phyloP scores from a whole-genome alignment of 1,139 yeast species.

The Magnusiomyces ingens region DNA sequence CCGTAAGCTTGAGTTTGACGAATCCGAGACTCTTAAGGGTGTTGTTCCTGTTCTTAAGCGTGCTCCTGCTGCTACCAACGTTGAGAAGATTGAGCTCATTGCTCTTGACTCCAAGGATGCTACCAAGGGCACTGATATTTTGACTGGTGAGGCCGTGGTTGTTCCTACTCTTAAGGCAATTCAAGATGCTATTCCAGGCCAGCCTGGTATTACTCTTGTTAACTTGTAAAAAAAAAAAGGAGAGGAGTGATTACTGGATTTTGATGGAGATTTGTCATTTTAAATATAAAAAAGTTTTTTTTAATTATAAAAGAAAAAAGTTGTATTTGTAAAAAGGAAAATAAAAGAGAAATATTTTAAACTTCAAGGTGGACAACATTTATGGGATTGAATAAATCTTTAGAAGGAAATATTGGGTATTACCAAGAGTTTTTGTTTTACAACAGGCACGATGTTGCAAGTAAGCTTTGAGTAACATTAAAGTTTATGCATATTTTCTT shows the following conservation, averaged over 20 bases:
- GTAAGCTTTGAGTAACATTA: too few species aligned
- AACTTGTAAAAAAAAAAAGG: conserved; percentile 35
- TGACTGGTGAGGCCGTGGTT: conserved; percentile 65
- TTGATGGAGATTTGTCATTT: too few species aligned
- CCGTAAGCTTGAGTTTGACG: conserved; percentile 78
- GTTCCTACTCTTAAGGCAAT: conserved; percentile 62
- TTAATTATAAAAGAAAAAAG: too few species aligned
- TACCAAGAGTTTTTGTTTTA: too few species aligned
- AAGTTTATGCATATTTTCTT: too few species aligned
- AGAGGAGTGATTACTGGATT: not conserved
- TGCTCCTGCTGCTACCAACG: conserved; percentile 58
- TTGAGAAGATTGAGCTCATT: conserved; percentile 54
- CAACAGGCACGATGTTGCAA: too few species aligned
- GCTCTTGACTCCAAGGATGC: conserved; percentile 51
- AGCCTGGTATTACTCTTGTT: conserved; percentile 75
- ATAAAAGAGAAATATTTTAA: not conserved
- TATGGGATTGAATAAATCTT: too few species aligned
- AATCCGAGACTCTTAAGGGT: conserved; percentile 55
- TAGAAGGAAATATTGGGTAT: too few species aligned
- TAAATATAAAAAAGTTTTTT: too few species aligned
- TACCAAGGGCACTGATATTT: conserved; percentile 52
- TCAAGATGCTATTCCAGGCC: conserved; percentile 86
- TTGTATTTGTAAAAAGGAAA: not conserved
- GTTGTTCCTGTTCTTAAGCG: conserved; percentile 50
- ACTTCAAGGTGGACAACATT: not conserved